Evolutionary conservation across 2,329 filamentous ascomycete genomes (phyloP).

Genomic region (Ophidiomyces ophidiicola): DNA sequence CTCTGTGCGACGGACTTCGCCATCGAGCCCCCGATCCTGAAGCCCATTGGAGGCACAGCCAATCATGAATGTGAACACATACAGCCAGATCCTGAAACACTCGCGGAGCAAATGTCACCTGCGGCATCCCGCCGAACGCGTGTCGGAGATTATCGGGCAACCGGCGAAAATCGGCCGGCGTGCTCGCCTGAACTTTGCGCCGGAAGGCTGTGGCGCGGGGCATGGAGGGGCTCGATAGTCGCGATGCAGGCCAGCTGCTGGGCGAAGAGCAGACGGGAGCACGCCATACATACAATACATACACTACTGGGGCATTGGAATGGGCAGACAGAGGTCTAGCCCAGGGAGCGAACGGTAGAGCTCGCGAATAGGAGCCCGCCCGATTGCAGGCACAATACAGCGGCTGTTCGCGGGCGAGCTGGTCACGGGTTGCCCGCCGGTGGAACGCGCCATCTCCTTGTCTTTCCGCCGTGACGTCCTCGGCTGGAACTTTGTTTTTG

Average conservation of each 20-base stretch:
- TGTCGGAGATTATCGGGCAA: background rate
- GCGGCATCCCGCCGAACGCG: background rate
- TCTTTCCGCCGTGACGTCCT: constrained; percentile 1
- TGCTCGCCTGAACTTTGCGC: background rate
- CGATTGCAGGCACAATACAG: background rate
- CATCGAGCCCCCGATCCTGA: background rate
- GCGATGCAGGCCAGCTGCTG: too few relatives aligned
- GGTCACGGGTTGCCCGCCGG: background rate
- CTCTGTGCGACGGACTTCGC: background rate
- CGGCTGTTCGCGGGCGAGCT: constrained; percentile 9
- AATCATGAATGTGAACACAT: constrained; percentile 6
- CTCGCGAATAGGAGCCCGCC: too few relatives aligned
- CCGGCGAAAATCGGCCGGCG: background rate
- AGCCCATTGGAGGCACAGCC: background rate
- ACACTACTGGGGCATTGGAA: too few relatives aligned
- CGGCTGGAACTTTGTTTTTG: constrained; percentile 4
- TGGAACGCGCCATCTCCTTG: too few relatives aligned
- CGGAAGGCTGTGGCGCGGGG: constrained; percentile 4
- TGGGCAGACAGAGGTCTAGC: too few relatives aligned
- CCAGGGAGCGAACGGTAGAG: too few relatives aligned
- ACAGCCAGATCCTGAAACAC: background rate
- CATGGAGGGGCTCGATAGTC: constrained; percentile 7
- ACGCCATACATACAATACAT: too few relatives aligned
- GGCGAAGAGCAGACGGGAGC: too few relatives aligned
- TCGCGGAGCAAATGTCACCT: background rate